Base-by-base conservation (phyloP, 2,329 filamentous ascomycete genomes). In the Colletotrichum falcatum region DNA sequence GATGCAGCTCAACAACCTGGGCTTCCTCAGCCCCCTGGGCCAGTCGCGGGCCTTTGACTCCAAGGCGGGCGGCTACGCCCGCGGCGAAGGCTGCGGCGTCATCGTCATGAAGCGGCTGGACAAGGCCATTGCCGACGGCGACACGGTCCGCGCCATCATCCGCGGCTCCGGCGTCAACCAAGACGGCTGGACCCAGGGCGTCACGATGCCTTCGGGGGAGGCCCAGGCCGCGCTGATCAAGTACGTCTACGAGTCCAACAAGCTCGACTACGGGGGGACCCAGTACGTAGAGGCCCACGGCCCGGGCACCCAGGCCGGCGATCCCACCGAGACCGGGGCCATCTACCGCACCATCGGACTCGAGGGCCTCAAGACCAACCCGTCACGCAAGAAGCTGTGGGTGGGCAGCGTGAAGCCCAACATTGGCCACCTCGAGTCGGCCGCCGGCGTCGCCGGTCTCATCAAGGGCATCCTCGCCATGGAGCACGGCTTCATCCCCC, bases 21-120 rank as follows among this genome's bases (percentile, higher is more conserved):
- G 44, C 16, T n/a, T 30, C 83, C 83, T 12, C 84, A 87, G 71
- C 26, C 68, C 68, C 0, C 84, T 83, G 6, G 74, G 77, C 18
- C 48, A 26, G 20, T 71, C 64, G 0, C 42, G 23, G 3, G 56
- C 61, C 3, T 71, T 66, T 26, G 68, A 71, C n/a, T 18, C 39
- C 39, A 49, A 54, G 20, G 44, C 20, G 7, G 68, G 56, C 26
- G 70, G 70, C 5, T 72, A 72, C 23, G 70, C 28, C 1, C 60
- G 70, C 5, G 70, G 28, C 16, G 70, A 72, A 12, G 70, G 70
- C n/a, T 39, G 39, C 8, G 65, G 54, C 26, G 37, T 80, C n/a
- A 65, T 87, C 3, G 59, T 85, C 5, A 66, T 87, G 5, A 87
- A 87, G 75, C 79, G 75, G 0, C 74, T 86, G 0, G 75, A 77